Evolutionary conservation across 768 basidiomycete genomes (phyloP).

Genomic region (Auriscalpium vulgare): DNA sequence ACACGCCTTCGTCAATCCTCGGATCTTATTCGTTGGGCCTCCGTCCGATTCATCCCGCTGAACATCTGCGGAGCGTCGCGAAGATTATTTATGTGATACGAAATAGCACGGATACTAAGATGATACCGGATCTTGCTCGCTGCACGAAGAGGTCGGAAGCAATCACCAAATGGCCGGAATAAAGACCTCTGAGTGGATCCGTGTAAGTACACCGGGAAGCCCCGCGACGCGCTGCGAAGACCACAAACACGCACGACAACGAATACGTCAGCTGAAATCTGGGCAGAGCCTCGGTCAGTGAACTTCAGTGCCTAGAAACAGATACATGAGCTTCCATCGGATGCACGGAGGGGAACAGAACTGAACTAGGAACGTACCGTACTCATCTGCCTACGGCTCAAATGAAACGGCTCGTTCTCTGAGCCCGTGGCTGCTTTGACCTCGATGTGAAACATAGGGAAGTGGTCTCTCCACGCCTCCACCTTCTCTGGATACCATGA

Average conservation of each 20-base stretch:
- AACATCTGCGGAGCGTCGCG: too few relatives aligned
- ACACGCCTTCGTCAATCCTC: too few relatives aligned
- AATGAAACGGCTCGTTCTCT: conserved; percentile 17
- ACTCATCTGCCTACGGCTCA: conserved; percentile 17
- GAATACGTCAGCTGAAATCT: background rate
- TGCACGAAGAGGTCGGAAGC: background rate
- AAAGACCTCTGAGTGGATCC: conserved; percentile 4
- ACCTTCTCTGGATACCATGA: conserved; percentile 7
- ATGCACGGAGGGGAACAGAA: background rate
- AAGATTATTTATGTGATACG: too few relatives aligned
- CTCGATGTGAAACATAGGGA: conserved; percentile 22
- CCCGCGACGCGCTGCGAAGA: background rate
- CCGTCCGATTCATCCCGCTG: too few relatives aligned
- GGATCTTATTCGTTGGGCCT: too few relatives aligned
- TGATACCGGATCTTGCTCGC: background rate
- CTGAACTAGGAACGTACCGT: conserved; percentile 5
- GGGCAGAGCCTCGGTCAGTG: background rate
- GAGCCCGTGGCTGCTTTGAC: conserved; percentile 19
- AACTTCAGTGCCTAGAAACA: background rate
- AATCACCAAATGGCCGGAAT: background rate
- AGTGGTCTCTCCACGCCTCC: conserved; percentile 12
- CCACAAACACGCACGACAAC: conserved; percentile 6
- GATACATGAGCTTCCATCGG: background rate
- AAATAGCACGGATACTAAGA: too few relatives aligned
- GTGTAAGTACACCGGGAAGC: background rate